These are phyloP conservation scores for Aurifilum marmelostoma DNA, from an alignment of 2,329 filamentous ascomycete species.

Conservation along the genomic window DNA sequence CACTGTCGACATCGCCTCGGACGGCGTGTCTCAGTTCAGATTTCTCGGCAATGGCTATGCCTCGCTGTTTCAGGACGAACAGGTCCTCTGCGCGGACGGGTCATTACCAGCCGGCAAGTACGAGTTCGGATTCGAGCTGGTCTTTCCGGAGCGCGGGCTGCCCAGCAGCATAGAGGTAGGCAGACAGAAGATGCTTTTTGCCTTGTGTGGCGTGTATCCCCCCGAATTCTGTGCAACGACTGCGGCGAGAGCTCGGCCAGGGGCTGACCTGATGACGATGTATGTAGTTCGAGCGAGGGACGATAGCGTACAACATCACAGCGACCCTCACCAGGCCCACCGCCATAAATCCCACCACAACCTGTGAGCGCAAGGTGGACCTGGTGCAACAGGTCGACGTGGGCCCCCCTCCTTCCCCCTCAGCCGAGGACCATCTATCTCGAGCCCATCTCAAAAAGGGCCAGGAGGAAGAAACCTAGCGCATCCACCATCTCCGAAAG, in stretches of 20 bases:
- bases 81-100: constrained; percentile 78
- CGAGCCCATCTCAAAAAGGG: constrained; percentile 78
- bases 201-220: neutral
- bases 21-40: constrained; percentile 44
- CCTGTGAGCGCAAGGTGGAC: constrained; percentile 79
- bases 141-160: constrained; percentile 47
- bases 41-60: constrained; percentile 78
- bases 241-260: constrained; percentile 10
- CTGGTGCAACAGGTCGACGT: constrained; percentile 85
- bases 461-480: constrained; percentile 63
- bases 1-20: constrained; percentile 44
- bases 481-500: constrained; percentile 43
- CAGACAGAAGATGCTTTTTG: constrained; percentile 29
- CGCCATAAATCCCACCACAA: constrained; percentile 77
- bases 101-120: constrained; percentile 74
- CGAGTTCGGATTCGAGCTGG: constrained; percentile 65
- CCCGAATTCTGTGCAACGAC: neutral
- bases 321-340: constrained; percentile 88
- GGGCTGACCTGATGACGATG: neutral
- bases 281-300: constrained; percentile 87
- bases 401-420: constrained; percentile 70
- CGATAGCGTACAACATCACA: constrained; percentile 88
- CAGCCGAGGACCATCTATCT: constrained; percentile 83
- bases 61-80: constrained; percentile 82
- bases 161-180: constrained; percentile 95